phyloP scores from a whole-genome alignment of 202 grass and related monocot genomes.

The Hordeum pubiflorum region DNA sequence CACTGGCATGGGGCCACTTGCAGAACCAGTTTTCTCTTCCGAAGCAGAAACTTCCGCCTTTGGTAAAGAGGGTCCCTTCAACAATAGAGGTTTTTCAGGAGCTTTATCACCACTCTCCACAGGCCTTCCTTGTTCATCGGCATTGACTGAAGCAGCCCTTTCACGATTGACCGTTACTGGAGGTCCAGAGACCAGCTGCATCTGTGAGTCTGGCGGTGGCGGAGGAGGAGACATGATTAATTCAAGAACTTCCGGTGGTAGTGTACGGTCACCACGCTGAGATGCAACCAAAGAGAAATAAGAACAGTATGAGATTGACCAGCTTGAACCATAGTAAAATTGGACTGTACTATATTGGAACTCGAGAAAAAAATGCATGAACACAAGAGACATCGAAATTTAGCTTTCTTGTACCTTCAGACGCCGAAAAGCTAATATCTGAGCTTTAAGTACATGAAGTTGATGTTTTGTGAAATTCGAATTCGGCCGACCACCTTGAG shows the following conservation, averaged over 20 bases:
- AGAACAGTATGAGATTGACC: constrained; percentile 21
- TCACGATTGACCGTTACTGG: constrained; percentile 24
- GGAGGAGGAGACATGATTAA: constrained; percentile 50
- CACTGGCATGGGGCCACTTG: constrained; percentile 32
- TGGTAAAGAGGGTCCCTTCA: constrained; percentile 42
- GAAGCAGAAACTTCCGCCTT: constrained; percentile 57
- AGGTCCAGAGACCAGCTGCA: constrained; percentile 33
- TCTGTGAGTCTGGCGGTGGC: constrained; percentile 38
- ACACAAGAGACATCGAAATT: constrained; percentile 9
- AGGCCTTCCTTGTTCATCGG: constrained; percentile 41
- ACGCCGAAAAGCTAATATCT: constrained; percentile 94
- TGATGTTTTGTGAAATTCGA: constrained; percentile 80
- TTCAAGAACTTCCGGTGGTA: constrained; percentile 87
- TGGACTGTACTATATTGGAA: background rate
- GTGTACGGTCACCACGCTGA: constrained; percentile 77
- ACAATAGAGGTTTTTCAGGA: constrained; percentile 34
- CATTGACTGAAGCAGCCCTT: constrained; percentile 18
- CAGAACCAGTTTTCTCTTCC: constrained; percentile 52
- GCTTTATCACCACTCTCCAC: constrained; percentile 47
- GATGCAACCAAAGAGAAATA: constrained; percentile 25
- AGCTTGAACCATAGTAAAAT: constrained; percentile 16
- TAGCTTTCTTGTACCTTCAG: constrained; percentile 58
- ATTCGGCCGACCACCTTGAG: constrained; percentile 28
- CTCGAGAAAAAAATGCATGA: background rate
- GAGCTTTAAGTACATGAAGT: constrained; percentile 88